These are phyloP conservation scores for Blastobotrys terrestris DNA, from an alignment of 805 yeast species.

Conservation along the genomic window DNA sequence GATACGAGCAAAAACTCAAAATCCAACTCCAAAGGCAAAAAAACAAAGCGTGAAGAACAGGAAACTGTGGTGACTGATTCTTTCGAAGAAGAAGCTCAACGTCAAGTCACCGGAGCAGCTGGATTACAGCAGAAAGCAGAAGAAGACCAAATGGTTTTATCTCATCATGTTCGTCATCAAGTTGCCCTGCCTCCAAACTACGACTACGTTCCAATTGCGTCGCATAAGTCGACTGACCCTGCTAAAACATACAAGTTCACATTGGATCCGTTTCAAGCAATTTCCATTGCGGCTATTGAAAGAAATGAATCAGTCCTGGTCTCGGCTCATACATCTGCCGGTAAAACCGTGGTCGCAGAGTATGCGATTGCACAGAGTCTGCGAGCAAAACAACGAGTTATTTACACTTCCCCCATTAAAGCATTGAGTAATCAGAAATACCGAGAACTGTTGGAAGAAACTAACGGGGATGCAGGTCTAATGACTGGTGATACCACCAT, in stretches of 20 bases:
- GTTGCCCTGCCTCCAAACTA: constrained; percentile 93
- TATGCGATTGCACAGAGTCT: constrained; percentile 95
- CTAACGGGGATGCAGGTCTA: constrained; percentile 86
- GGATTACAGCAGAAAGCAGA: constrained; percentile 49
- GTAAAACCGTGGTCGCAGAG: constrained; percentile 95
- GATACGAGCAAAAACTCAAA: neutral
- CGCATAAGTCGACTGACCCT: constrained; percentile 69
- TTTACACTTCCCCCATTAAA: constrained; percentile 91
- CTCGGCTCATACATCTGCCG: constrained; percentile 97
- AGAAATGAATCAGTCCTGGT: constrained; percentile 91
- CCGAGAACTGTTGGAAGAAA: constrained; percentile 84
- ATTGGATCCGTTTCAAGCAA: constrained; percentile 96
- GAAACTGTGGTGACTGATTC: constrained; percentile 77
- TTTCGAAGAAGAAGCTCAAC: constrained; percentile 80
- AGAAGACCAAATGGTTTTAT: constrained; percentile 53
- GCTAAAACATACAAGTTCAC: constrained; percentile 91
- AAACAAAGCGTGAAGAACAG: constrained; percentile 7
- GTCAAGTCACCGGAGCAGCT: constrained; percentile 79
- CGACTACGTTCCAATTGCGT: constrained; percentile 80
- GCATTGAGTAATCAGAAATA: constrained; percentile 93
- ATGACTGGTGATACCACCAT: constrained; percentile 99
- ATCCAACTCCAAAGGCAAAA: neutral
- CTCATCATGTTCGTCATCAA: constrained; percentile 95
- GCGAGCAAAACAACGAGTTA: constrained; percentile 85
- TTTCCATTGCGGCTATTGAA: constrained; percentile 93